Evolutionary conservation across 208 protist genomes (phyloP).

Genomic region (Acanthamoeba triangularis): DNA sequence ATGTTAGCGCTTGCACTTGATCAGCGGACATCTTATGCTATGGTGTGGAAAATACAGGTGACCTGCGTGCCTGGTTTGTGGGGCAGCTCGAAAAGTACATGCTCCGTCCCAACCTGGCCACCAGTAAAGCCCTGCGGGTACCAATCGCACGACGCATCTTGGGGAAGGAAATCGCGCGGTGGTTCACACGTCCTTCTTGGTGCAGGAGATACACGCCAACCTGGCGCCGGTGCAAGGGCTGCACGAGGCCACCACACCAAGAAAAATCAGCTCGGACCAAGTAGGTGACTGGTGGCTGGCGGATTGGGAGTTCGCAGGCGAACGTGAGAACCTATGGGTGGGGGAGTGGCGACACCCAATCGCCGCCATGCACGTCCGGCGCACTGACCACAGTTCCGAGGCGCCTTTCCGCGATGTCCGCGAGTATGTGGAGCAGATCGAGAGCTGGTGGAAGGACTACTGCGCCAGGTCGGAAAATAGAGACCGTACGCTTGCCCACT

Average conservation of each 20-base stretch:
- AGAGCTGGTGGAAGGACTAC: background rate
- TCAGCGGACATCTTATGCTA: no score
- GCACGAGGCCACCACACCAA: background rate
- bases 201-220: background rate
- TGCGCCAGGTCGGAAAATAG: background rate
- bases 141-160: no score
- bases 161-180: no score
- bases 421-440: constrained; percentile 12
- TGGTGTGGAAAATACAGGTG: no score
- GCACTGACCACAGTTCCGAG: background rate
- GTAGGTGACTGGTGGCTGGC: background rate
- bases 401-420: background rate
- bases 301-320: background rate
- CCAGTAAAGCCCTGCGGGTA: background rate
- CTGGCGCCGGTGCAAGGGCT: background rate
- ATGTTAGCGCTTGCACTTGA: no score
- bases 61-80: constrained; percentile 13
- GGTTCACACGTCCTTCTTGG: no score
- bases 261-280: background rate
- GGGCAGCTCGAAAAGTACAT: constrained; percentile 40
- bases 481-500: no score
- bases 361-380: constrained; percentile 32
- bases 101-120: background rate
- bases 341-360: constrained; percentile 6
- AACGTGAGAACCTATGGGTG: background rate